Conservation (phyloP, 2,329 filamentous ascomycete genomes). For the Orbilia blumenaviensis region DNA sequence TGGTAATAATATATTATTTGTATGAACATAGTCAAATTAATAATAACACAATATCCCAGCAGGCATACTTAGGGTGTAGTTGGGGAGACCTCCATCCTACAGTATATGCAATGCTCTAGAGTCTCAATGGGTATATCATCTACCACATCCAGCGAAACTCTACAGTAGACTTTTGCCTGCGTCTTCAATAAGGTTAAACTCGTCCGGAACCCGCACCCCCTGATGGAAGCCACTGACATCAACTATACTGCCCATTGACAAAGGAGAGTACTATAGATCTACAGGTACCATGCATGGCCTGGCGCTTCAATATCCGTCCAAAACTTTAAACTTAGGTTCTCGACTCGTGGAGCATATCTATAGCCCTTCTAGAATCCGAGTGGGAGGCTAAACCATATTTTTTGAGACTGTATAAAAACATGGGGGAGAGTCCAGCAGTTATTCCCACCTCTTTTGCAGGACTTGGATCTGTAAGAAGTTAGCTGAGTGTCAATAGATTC, state of each 20-base stretch:
- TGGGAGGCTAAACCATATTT: not conserved
- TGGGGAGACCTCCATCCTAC: too few species aligned
- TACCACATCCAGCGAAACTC: not conserved
- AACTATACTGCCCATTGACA: too few species aligned
- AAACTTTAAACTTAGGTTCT: not conserved
- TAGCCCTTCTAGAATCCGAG: not conserved
- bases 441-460: not conserved
- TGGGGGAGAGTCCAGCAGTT: not conserved
- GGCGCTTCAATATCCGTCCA: not conserved
- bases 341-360: not conserved
- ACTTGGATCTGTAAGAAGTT: not conserved
- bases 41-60: too few species aligned
- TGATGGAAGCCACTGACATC: not conserved
- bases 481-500: conserved; percentile 7
- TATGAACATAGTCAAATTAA: too few species aligned
- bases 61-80: too few species aligned
- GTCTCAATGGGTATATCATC: not conserved
- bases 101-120: too few species aligned
- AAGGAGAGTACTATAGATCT: not conserved
- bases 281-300: not conserved
- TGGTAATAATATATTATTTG: too few species aligned
- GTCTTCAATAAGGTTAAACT: not conserved
- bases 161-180: not conserved
- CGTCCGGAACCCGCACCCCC: too few species aligned
- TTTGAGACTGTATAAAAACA: conserved; percentile 19